These are phyloP conservation scores for Fraxinus platypoda DNA, from an alignment of 305 asterid species.

Conservation along the genomic window DNA sequence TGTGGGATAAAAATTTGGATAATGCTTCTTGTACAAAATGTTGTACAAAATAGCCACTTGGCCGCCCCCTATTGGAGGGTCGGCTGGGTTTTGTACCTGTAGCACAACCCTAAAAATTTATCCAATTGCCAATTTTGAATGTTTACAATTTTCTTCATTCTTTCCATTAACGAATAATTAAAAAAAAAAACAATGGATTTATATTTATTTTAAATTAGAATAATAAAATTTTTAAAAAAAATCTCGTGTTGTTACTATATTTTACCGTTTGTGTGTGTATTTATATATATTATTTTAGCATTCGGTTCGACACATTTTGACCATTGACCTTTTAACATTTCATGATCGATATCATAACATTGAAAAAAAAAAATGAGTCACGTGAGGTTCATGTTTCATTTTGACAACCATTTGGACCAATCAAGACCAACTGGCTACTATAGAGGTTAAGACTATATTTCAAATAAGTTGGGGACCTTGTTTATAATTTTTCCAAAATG, in stretches of 20 bases:
- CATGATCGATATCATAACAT: neutral
- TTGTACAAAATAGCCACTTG: too few relatives aligned
- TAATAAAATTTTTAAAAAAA: too few relatives aligned
- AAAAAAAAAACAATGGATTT: neutral
- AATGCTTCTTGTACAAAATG: too few relatives aligned
- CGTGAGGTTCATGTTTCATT: neutral
- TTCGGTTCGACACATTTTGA: too few relatives aligned
- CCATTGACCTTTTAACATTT: neutral
- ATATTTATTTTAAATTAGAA: neutral
- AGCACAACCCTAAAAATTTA: too few relatives aligned
- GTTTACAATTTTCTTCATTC: neutral
- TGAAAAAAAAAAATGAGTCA: neutral
- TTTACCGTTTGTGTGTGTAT: neutral
- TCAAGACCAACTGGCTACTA: neutral
- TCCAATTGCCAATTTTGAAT: too few relatives aligned
- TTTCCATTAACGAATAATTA: neutral
- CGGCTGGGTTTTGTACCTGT: too few relatives aligned
- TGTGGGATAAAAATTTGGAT: too few relatives aligned
- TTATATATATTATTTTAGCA: too few relatives aligned
- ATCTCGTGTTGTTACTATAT: too few relatives aligned
- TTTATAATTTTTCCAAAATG: neutral
- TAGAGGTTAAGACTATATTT: neutral
- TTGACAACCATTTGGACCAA: neutral
- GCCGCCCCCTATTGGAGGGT: too few relatives aligned
- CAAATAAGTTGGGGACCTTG: neutral